These are phyloP conservation scores for Flaveria linearis DNA, from an alignment of 129 eudicot genomes.

Conservation along the genomic window DNA sequence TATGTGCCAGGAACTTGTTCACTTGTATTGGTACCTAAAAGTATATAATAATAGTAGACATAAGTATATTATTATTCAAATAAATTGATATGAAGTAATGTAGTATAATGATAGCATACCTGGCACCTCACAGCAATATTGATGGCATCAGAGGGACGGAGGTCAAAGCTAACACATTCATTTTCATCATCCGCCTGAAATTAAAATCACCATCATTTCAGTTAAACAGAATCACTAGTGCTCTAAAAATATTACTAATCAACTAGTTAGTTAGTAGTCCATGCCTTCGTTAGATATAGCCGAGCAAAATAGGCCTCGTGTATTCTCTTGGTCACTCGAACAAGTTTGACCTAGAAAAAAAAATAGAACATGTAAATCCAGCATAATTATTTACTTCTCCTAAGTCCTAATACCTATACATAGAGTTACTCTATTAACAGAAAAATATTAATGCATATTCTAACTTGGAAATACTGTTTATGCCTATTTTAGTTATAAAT, in stretches of 20 bases:
- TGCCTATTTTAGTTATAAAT: not conserved
- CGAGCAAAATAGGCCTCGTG: conserved; percentile 89
- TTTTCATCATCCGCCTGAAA: conserved; percentile 71
- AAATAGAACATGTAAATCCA: conserved; percentile 5
- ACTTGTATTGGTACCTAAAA: conserved; percentile 87
- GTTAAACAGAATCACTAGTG: conserved; percentile 1
- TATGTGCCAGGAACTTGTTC: conserved; percentile 73
- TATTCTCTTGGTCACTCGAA: conserved; percentile 86
- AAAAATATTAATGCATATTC: not conserved
- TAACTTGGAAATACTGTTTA: not conserved
- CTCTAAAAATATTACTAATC: not conserved
- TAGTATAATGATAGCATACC: conserved; percentile 46
- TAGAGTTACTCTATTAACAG: not conserved
- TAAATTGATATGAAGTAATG: not conserved
- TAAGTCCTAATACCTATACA: not conserved
- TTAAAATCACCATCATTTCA: conserved; percentile 28
- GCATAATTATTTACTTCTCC: not conserved
- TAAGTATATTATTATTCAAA: not conserved
- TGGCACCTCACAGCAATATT: conserved; percentile 96
- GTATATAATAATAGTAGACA: conserved; percentile 13
- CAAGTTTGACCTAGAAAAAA: conserved; percentile 82
- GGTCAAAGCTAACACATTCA: conserved; percentile 64
- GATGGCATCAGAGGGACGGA: conserved; percentile 94
- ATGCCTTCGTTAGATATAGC: conserved; percentile 73
- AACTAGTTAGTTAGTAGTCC: conserved; percentile 6